These are phyloP conservation scores for Puccinia brachypodii DNA, from an alignment of 1,284 basidiomycete genomes.

Conservation along the genomic window DNA sequence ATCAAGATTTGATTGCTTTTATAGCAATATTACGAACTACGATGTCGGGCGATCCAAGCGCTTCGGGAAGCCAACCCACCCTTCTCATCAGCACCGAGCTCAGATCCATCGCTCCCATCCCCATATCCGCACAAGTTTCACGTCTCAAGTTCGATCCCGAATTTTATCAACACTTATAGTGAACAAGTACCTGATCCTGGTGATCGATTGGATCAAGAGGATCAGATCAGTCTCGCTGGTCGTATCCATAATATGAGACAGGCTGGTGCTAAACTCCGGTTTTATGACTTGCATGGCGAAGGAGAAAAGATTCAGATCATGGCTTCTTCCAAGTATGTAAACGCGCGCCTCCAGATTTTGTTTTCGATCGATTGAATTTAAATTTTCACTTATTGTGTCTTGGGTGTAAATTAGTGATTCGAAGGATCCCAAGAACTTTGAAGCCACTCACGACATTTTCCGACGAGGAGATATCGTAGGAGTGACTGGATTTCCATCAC, in stretches of 20 bases:
- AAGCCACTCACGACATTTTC: slow-evolving; percentile 77
- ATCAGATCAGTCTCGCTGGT: slow-evolving; percentile 71
- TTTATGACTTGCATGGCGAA: slow-evolving; percentile 93
- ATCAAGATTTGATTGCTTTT: slow-evolving; percentile 52
- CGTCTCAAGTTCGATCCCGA: slow-evolving; percentile 74
- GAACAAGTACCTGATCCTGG: slow-evolving; percentile 33
- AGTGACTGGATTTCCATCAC: slow-evolving; percentile 80
- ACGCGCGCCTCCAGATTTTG: neutral
- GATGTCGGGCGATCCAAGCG: slow-evolving; percentile 80
- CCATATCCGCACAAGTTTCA: slow-evolving; percentile 99
- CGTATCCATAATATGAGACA: slow-evolving; percentile 86
- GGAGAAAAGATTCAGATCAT: slow-evolving; percentile 93
- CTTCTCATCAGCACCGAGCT: slow-evolving; percentile 64
- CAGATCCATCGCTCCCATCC: slow-evolving; percentile 64
- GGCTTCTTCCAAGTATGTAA: slow-evolving; percentile 78
- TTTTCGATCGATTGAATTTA: neutral
- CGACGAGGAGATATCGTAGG: slow-evolving; percentile 95
- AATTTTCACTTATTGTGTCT: neutral
- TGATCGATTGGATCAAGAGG: slow-evolving; percentile 39
- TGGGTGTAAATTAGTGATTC: slow-evolving; percentile 57
- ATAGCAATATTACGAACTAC: slow-evolving; percentile 91
- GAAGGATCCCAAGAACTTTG: slow-evolving; percentile 67
- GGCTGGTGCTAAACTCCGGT: slow-evolving; percentile 79
- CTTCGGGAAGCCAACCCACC: slow-evolving; percentile 62
- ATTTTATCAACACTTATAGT: slow-evolving; percentile 72